Evolutionary conservation across 2,329 filamentous ascomycete genomes (phyloP), one percentile per base, ranked within the genome.

Genomic region (Fusarium chuoi): DNA sequence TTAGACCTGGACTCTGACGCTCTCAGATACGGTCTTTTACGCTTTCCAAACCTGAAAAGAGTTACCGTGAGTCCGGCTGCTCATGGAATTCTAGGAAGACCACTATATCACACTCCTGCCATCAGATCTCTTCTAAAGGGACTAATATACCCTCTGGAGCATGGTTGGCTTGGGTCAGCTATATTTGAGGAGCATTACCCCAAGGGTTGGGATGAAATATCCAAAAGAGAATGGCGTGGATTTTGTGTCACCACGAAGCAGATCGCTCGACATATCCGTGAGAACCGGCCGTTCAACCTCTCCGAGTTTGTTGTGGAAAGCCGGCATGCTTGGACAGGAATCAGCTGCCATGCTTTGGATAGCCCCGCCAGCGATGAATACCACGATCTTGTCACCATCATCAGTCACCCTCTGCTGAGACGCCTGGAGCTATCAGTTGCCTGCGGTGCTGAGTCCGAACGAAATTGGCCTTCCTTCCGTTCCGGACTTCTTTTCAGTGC

Each of bases 31-130:
- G 52, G 54, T 8, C 36, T 56, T 80, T 78, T 65, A 15, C 78
- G 72, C 7, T 84, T 86, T 49, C 79, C 82, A 1, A 75, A 73
- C 5, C 68, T 86, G 6, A 77, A 63, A 39, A 80, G 78, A 48
- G 72, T 87, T 14, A 84, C 77, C 0, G 63, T 86, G 18, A 85
- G 84, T 7, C 81, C 81, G 12, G 81, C 82, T 5, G 76, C 82
- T 1, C 84, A 86, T 68, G 82, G 82, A 1, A 73, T 77, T 48
- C 64, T 81, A 1, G 79, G 81, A 38, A 60, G 65, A 1, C 84
- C 84, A 1, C 56, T 82, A 0, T 85, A 86, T 56, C 70, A 82
- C 22, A 85, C 84, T 1, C 60, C 52, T 13, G 41, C 14, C 0
- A 41, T 63, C 1, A 39, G 42, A 11, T 46, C 52, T 3, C 8